phyloP scores from a whole-genome alignment of 1,139 yeast genomes.

The Suhomyces coccinellae region DNA sequence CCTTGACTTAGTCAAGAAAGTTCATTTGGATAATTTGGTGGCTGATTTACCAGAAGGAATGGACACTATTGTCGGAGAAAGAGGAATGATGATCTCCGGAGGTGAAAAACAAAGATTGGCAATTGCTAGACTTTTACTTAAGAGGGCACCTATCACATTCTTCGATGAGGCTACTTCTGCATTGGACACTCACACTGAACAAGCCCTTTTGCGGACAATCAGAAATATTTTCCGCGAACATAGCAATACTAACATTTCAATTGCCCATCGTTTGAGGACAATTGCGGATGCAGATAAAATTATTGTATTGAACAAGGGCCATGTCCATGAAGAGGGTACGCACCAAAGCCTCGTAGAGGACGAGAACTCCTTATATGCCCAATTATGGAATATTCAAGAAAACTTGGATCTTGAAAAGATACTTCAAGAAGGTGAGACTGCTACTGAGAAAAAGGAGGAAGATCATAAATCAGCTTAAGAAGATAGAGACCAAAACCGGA shows the following conservation, averaged over 20 bases:
- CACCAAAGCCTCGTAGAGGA: constrained; percentile 61
- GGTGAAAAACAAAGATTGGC: constrained; percentile 98
- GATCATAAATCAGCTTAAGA: no score
- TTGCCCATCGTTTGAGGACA: constrained; percentile 92
- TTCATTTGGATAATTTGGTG: constrained; percentile 66
- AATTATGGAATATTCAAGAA: constrained; percentile 93
- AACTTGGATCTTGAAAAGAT: constrained; percentile 54
- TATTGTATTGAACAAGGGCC: constrained; percentile 78
- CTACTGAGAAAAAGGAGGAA: neutral
- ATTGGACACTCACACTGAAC: constrained; percentile 94
- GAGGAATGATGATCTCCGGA: constrained; percentile 98
- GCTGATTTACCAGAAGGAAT: constrained; percentile 78
- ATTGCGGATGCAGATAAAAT: constrained; percentile 94
- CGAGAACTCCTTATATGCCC: constrained; percentile 63
- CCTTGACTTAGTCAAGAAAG: constrained; percentile 58
- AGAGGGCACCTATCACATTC: constrained; percentile 85
- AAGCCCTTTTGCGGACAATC: constrained; percentile 72
- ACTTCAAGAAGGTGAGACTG: constrained; percentile 11
- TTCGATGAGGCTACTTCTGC: constrained; percentile 98
- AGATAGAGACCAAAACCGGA: neutral
- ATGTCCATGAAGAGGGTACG: constrained; percentile 83
- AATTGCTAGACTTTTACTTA: constrained; percentile 81
- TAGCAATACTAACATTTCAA: constrained; percentile 75
- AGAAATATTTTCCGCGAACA: constrained; percentile 57
- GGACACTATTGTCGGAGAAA: constrained; percentile 91